Conservation (phyloP, 2,329 filamentous ascomycete genomes). For the Ilyonectria mors-panacis region DNA sequence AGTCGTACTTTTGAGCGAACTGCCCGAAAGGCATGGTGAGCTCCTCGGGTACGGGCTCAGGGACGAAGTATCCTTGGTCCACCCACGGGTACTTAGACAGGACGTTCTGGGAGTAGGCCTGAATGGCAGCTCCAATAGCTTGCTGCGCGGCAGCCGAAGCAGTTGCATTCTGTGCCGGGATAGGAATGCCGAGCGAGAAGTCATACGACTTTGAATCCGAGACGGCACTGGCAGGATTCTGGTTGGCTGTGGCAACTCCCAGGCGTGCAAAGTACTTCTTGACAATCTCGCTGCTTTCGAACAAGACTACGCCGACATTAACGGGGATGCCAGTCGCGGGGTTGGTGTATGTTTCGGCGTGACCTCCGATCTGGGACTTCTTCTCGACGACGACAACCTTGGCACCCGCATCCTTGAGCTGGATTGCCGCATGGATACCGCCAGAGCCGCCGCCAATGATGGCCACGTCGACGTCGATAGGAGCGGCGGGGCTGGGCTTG, state of each 20-base stretch:
- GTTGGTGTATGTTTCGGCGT: slow-evolving; percentile 41
- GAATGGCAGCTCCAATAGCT: slow-evolving; percentile 17
- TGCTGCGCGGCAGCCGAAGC: slow-evolving; percentile 13
- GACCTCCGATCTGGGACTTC: slow-evolving; percentile 37
- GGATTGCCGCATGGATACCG: slow-evolving; percentile 38
- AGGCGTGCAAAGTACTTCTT: slow-evolving; percentile 36
- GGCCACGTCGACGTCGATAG: slow-evolving; percentile 35
- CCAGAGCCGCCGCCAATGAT: slow-evolving; percentile 38
- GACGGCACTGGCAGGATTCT: background rate
- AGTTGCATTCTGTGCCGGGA: slow-evolving; percentile 19
- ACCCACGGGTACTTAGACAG: slow-evolving; percentile 40
- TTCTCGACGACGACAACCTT: slow-evolving; percentile 43
- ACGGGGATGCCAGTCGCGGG: slow-evolving; percentile 18
- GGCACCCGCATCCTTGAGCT: slow-evolving; percentile 36
- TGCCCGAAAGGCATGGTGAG: slow-evolving; percentile 35
- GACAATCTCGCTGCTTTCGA: slow-evolving; percentile 33
- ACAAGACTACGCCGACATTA: slow-evolving; percentile 36
- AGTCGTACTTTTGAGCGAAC: slow-evolving; percentile 36
- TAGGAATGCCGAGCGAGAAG: slow-evolving; percentile 37
- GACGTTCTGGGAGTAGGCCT: slow-evolving; percentile 28
- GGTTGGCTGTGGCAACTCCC: slow-evolving; percentile 3
- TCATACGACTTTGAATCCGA: slow-evolving; percentile 27
- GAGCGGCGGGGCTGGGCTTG: background rate
- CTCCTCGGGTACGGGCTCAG: slow-evolving; percentile 36
- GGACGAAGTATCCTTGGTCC: slow-evolving; percentile 38